Percentiles rank a stretch among this genome's conserved stretches.
Evolutionary conservation across 495 filamentous ascomycete genomes (phyloP).

Genomic region (Tetracladium setigerum): DNA sequence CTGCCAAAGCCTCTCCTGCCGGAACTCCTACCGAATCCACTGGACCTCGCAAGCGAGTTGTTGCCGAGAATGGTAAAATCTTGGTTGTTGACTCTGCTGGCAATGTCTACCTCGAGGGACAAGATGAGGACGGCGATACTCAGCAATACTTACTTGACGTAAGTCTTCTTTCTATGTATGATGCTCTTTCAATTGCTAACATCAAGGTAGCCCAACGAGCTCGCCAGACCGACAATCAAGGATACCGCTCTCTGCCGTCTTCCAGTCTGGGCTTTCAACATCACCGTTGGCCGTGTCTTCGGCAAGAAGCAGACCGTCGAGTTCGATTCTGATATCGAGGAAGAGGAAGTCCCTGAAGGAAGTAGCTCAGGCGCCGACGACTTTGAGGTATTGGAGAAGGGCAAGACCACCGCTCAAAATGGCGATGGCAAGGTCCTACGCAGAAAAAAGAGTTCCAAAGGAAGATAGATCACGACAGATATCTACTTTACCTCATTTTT

Average conservation of each 20-base stretch:
- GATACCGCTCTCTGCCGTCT: constrained; percentile 66
- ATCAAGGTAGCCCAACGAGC: constrained; percentile 47
- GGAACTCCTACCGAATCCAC: constrained; percentile 37
- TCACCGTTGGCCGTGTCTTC: constrained; percentile 47
- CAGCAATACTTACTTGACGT: constrained; percentile 81
- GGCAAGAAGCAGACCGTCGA: constrained; percentile 24
- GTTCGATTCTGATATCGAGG: constrained; percentile 27
- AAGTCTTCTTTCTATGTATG: constrained; percentile 24
- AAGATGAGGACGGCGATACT: constrained; percentile 74
- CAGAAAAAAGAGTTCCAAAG: constrained; percentile 15
- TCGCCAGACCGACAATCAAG: constrained; percentile 53
- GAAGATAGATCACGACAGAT: constrained; percentile 1
- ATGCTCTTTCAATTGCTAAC: constrained; percentile 6
- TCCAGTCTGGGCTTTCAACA: constrained; percentile 56
- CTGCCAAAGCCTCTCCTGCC: constrained; percentile 41
- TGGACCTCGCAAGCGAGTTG: constrained; percentile 72
- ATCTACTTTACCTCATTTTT: background rate
- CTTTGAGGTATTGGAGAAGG: constrained; percentile 49
- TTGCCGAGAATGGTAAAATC: constrained; percentile 91
- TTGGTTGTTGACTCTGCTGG: constrained; percentile 86
- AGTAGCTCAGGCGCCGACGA: constrained; percentile 42
- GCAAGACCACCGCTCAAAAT: constrained; percentile 24
- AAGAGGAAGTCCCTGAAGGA: constrained; percentile 27
- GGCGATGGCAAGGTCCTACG: constrained; percentile 13
- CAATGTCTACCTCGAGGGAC: constrained; percentile 87